Evolutionary conservation across 345 rosid species (phyloP).

Genomic region (Syzygium jambos): DNA sequence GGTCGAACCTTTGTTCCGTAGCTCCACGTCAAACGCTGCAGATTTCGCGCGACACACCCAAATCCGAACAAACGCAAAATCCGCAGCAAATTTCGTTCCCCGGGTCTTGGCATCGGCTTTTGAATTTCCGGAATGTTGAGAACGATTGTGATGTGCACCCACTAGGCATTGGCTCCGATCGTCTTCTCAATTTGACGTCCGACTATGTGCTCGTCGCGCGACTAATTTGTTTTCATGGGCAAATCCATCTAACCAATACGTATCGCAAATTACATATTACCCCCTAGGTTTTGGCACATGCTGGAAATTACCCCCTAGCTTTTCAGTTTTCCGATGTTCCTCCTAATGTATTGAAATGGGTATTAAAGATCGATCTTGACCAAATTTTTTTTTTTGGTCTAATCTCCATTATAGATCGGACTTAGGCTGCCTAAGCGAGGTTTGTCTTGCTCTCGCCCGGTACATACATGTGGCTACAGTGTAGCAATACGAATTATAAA

Average conservation of each 20-base stretch:
- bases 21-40: background rate
- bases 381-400: background rate
- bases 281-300: background rate
- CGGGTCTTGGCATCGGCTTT: background rate
- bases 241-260: background rate
- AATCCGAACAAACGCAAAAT: background rate
- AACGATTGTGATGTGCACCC: background rate
- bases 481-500: background rate
- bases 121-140: background rate
- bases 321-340: background rate
- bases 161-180: background rate
- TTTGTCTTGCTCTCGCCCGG: background rate
- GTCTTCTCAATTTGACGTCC: background rate
- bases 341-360: background rate
- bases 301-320: background rate
- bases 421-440: background rate
- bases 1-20: no score
- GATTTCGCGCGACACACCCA: background rate
- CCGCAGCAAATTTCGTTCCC: background rate
- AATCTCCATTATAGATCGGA: no score
- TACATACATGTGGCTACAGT: background rate
- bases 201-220: rapidly evolving
- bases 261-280: background rate
- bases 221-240: background rate
- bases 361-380: background rate